phyloP scores from a whole-genome alignment of 2,329 filamentous ascomycete species.

The Geoglossum cookeanum region DNA sequence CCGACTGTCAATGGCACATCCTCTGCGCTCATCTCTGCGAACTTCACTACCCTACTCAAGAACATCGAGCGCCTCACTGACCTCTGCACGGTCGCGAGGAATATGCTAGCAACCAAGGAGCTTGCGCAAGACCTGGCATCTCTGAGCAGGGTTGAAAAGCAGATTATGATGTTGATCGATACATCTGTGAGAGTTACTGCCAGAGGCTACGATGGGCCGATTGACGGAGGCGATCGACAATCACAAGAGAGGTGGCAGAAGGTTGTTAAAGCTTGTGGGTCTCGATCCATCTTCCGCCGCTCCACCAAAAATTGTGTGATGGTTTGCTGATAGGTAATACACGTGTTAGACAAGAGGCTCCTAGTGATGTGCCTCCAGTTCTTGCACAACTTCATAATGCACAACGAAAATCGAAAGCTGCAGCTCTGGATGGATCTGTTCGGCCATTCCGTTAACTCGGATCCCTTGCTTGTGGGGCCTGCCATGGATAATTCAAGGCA shows the following conservation, averaged over 20 bases:
- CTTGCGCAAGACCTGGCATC: constrained; percentile 43
- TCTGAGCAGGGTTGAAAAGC: constrained; percentile 38
- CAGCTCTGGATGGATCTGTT: constrained; percentile 47
- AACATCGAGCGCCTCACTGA: constrained; percentile 45
- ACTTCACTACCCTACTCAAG: constrained; percentile 37
- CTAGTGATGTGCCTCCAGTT: constrained; percentile 47
- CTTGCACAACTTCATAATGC: constrained; percentile 49
- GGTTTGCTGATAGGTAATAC: constrained; percentile 9
- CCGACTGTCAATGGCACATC: background rate
- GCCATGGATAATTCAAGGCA: constrained; percentile 17
- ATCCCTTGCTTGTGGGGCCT: constrained; percentile 12
- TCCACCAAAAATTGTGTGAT: background rate
- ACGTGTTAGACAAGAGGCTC: constrained; percentile 39
- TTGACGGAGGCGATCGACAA: constrained; percentile 25
- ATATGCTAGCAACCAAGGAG: constrained; percentile 40
- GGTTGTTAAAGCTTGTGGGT: constrained; percentile 48
- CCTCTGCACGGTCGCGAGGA: constrained; percentile 40
- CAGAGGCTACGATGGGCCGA: constrained; percentile 44
- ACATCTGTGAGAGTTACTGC: constrained; percentile 45
- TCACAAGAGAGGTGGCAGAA: constrained; percentile 43
- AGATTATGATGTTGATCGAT: constrained; percentile 41
- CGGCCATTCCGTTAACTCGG: constrained; percentile 36
- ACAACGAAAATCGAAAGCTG: constrained; percentile 52
- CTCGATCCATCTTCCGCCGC: constrained; percentile 19
- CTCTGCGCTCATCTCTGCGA: constrained; percentile 40